Evolutionary conservation across 805 yeast genomes (phyloP).

Genomic region (Ogataea pini): DNA sequence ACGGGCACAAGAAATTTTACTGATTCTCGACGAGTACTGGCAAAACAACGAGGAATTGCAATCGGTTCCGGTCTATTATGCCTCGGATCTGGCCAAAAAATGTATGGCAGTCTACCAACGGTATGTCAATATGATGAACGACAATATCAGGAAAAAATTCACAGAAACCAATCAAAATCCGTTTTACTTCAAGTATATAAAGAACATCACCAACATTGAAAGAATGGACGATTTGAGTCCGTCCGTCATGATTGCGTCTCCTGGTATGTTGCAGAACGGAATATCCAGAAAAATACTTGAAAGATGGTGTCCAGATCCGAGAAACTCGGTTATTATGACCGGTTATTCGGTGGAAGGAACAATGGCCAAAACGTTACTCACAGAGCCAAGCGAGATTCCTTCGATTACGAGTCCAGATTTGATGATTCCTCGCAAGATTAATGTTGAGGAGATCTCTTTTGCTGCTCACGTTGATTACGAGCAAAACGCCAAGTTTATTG

Average conservation of each 20-base stretch:
- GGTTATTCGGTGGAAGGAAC: conserved; percentile 99
- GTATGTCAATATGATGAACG: conserved; percentile 96
- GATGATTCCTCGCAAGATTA: conserved; percentile 81
- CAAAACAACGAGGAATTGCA: conserved; percentile 77
- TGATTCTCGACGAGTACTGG: conserved; percentile 96
- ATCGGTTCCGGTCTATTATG: conserved; percentile 81
- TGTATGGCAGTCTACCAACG: conserved; percentile 98
- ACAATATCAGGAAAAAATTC: conserved; percentile 72
- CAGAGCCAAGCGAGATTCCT: conserved; percentile 90
- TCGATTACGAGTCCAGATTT: conserved; percentile 79
- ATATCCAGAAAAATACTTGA: conserved; percentile 88
- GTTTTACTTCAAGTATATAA: conserved; percentile 82
- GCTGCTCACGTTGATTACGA: conserved; percentile 99
- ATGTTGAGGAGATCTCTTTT: conserved; percentile 91
- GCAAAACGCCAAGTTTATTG: conserved; percentile 90
- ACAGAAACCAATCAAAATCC: conserved; percentile 85
- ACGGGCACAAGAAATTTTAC: conserved; percentile 89
- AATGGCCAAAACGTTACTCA: conserved; percentile 84
- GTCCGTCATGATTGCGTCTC: conserved; percentile 93
- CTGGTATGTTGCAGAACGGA: conserved; percentile 98
- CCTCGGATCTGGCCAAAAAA: conserved; percentile 89
- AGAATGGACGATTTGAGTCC: conserved; percentile 92
- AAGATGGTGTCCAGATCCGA: conserved; percentile 96
- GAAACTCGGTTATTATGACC: conserved; percentile 82
- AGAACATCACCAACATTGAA: conserved; percentile 76